phyloP scores from a whole-genome alignment of 805 yeast species.

The Wickerhamiella galacta region DNA sequence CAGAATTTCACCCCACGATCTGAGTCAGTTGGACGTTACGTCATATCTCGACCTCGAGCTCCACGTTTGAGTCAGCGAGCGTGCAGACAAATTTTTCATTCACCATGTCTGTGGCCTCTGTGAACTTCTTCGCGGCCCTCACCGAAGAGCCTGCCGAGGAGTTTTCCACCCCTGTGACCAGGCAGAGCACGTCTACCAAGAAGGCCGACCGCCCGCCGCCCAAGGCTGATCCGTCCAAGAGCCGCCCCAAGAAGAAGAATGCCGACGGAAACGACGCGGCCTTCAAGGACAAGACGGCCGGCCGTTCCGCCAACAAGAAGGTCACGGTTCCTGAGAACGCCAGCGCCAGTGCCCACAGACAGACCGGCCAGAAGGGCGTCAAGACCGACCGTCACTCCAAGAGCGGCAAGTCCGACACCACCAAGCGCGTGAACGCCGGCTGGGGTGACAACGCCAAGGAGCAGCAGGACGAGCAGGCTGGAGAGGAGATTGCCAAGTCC shows the following conservation, averaged over 20 bases:
- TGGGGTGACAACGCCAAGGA: constrained; percentile 75
- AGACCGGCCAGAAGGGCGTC: constrained; percentile 33
- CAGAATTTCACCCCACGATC: no score
- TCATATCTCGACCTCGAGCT: not conserved
- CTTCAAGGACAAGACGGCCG: constrained; percentile 52
- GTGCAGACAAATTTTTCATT: constrained; percentile 6
- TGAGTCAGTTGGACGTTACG: no score
- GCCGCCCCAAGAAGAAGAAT: constrained; percentile 31
- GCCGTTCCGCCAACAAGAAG: constrained; percentile 40
- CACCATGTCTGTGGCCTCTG: constrained; percentile 11
- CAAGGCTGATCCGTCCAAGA: constrained; percentile 48
- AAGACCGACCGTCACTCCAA: constrained; percentile 69
- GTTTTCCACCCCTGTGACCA: constrained; percentile 32
- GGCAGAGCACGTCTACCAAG: constrained; percentile 69
- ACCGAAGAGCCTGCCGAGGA: constrained; percentile 36
- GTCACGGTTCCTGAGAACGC: constrained; percentile 32
- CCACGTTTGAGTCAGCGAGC: not conserved
- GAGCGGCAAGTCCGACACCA: constrained; percentile 68
- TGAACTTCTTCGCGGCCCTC: constrained; percentile 16
- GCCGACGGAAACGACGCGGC: constrained; percentile 84
- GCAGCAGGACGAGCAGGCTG: constrained; percentile 44
- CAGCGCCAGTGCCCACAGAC: constrained; percentile 35
- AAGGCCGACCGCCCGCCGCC: constrained; percentile 33
- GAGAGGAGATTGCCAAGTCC: constrained; percentile 26
- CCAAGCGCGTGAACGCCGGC: constrained; percentile 67